Conservation (phyloP, 129 eudicot genomes). For the Flaveria linearis region DNA sequence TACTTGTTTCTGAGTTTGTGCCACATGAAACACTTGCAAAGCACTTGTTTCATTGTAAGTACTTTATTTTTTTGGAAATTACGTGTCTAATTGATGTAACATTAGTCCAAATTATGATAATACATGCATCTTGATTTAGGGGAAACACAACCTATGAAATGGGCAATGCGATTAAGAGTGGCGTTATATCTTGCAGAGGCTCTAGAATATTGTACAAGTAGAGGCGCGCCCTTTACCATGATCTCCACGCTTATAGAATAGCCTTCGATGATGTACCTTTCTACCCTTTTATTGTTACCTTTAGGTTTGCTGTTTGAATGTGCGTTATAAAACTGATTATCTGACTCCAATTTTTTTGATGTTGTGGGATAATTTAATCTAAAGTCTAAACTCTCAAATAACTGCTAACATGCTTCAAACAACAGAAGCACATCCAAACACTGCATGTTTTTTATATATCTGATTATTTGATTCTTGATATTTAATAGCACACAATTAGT, state of each 20-base stretch:
- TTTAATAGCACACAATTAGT: neutral
- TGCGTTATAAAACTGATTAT: neutral
- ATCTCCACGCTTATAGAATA: slow-evolving; percentile 83
- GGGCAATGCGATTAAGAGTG: slow-evolving; percentile 97
- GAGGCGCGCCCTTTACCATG: slow-evolving; percentile 83
- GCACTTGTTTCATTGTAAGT: slow-evolving; percentile 91
- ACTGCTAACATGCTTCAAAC: slow-evolving; percentile 1
- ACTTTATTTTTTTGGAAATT: neutral
- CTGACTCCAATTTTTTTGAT: neutral
- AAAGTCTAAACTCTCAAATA: slow-evolving; percentile 2
- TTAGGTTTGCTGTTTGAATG: neutral
- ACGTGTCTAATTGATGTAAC: slow-evolving; percentile 1
- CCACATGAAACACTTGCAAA: slow-evolving; percentile 88
- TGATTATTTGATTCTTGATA: neutral
- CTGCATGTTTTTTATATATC: neutral
- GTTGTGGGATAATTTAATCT: neutral
- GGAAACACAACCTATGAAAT: slow-evolving; percentile 96
- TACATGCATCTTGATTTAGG: slow-evolving; percentile 52
- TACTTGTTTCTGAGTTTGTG: slow-evolving; percentile 89
- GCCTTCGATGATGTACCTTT: slow-evolving; percentile 70
- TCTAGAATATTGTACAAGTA: slow-evolving; percentile 86
- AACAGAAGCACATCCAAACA: slow-evolving; percentile 13
- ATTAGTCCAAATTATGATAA: slow-evolving; percentile 10
- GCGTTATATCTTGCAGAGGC: slow-evolving; percentile 85
- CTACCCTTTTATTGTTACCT: neutral